Base-by-base conservation (phyloP, 2,329 filamentous ascomycete genomes). In the Pseudogymnoascus verrucosus region DNA sequence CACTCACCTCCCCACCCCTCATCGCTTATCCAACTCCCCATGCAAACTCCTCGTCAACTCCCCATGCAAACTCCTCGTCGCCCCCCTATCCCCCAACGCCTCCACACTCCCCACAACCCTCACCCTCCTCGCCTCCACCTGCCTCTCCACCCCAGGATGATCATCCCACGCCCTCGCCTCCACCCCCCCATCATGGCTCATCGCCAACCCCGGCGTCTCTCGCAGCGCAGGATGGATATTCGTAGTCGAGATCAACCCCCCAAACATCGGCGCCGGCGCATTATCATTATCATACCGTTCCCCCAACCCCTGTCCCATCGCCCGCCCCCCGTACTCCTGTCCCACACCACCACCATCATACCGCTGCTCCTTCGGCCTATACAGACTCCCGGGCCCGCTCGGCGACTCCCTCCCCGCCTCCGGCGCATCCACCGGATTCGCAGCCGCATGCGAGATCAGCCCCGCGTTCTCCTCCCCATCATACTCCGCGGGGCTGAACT, bases 381-480 rank as follows among this genome's bases (percentile, higher is more conserved):
- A 73, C 4, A 64, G 63, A 10, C 65, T 63, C 42, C 40, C 40
- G 1, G 4, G 7, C 1, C 19, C 40, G 8, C 10, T 11, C 42
- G 42, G 42, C 3, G 28, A 61, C 40, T 61, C 40, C 14, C 34
- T 12, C 16, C 23, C 16, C 5, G 4, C 10, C 7, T 51, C 44
- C 5, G 61, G 21, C 14, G 28, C 21, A 11, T 63, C 64, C 5
- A 61, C 51, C 1, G 72, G 69, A 59, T 73, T 66, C 12, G 71
- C 71, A 54, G 73, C 70, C 21, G 72, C 71, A 61, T 73, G 63
- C 21, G 66, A 65, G 34, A 74, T 72, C 26, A 74, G 60, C 10
- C 69, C 69, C 14, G 68, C 68, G 14, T 65, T 68, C 65, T 73
- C 72, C 63, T 60, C 21, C 5, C 37, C 44, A 8, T 68, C 68